phyloP scores from a whole-genome alignment of 441 rosid genomes.

The Biscutella laevigata region DNA sequence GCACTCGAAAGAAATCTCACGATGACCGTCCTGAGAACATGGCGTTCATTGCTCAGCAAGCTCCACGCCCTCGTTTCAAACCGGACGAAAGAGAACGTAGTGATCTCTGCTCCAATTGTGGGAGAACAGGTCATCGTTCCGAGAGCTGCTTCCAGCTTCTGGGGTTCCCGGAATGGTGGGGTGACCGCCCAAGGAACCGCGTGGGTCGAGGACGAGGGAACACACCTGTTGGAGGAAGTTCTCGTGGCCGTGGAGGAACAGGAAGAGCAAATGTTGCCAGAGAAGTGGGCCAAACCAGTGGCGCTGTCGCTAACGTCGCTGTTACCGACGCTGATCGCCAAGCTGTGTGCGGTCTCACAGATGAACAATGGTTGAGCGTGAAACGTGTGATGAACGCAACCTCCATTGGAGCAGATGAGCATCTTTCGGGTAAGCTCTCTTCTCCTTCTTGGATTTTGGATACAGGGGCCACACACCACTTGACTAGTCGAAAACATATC shows the following conservation, averaged over 20 bases:
- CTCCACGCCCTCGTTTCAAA: too few relatives aligned
- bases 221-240: too few relatives aligned
- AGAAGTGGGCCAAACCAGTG: not conserved
- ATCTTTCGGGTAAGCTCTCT: accelerated
- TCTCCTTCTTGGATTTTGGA: not conserved
- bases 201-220: too few relatives aligned
- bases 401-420: accelerated
- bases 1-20: too few relatives aligned
- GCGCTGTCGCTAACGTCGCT: accelerated
- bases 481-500: not conserved
- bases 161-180: too few relatives aligned
- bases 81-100: not conserved
- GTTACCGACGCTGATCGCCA: accelerated
- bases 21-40: not conserved
- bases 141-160: too few relatives aligned
- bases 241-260: not conserved
- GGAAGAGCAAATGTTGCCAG: not conserved
- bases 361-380: not conserved
- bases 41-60: too few relatives aligned
- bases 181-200: too few relatives aligned
- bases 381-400: not conserved
- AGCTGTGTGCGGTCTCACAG: accelerated
- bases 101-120: not conserved
- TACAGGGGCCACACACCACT: not conserved
- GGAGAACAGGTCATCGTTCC: too few relatives aligned